These are phyloP conservation scores for Pseudogymnoascus verrucosus DNA, from an alignment of 2,329 filamentous ascomycete species.

Conservation along the genomic window DNA sequence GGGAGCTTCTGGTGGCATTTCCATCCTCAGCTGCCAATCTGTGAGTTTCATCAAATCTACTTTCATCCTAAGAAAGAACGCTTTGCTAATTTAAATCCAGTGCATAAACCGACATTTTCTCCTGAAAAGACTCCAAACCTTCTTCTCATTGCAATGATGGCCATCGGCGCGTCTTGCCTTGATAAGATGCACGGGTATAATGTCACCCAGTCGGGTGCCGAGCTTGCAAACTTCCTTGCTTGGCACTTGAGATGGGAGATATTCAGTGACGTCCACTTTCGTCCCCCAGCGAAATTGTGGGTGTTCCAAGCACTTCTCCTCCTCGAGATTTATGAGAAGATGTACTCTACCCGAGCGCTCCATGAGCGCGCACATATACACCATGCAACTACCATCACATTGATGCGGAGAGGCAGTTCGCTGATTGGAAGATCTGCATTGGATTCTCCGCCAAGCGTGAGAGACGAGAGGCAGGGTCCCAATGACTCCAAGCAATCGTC, in stretches of 20 bases:
- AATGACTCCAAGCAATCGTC: slow-evolving; percentile 53
- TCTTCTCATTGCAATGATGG: slow-evolving; percentile 80
- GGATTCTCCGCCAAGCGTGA: slow-evolving; percentile 72
- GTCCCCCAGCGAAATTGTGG: slow-evolving; percentile 91
- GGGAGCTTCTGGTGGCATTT: slow-evolving; percentile 92
- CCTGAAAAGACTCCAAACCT: slow-evolving; percentile 80
- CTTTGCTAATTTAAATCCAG: slow-evolving; percentile 15
- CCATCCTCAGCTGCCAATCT: slow-evolving; percentile 85
- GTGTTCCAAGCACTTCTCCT: slow-evolving; percentile 86
- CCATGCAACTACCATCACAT: slow-evolving; percentile 86
- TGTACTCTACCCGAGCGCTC: slow-evolving; percentile 85
- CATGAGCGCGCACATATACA: slow-evolving; percentile 96
- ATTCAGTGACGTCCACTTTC: slow-evolving; percentile 83
- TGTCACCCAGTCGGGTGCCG: slow-evolving; percentile 66
- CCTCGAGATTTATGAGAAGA: slow-evolving; percentile 92
- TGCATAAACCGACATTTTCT: slow-evolving; percentile 90
- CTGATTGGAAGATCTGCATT: slow-evolving; percentile 77
- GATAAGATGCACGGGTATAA: slow-evolving; percentile 73
- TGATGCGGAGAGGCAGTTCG: slow-evolving; percentile 90
- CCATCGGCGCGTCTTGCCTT: slow-evolving; percentile 82
- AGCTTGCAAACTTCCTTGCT: slow-evolving; percentile 81
- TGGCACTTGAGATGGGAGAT: slow-evolving; percentile 95
- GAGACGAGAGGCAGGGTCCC: slow-evolving; percentile 34
- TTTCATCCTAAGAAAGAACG: not conserved
- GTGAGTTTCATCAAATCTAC: slow-evolving; percentile 17